A percentile compares a stretch with the other conserved stretches of the same genome.
Evolutionary conservation across 2,329 filamentous ascomycete species (phyloP).

Genomic region (Botrytis medusae): DNA sequence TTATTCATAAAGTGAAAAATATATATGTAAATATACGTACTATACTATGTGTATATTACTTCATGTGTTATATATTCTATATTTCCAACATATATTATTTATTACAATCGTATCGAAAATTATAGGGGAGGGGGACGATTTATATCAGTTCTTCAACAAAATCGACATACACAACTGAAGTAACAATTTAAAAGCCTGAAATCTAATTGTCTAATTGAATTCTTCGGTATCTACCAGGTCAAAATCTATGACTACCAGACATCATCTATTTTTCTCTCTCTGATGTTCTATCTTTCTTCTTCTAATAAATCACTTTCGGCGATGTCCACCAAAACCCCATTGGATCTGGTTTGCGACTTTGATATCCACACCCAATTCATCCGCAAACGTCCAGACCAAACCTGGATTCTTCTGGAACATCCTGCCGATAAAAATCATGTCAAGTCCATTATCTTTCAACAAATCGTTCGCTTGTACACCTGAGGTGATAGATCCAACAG

Average conservation of each 20-base stretch:
- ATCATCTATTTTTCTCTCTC: not conserved
- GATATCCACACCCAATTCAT: not conserved
- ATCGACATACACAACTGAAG: not conserved
- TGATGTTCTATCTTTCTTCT: not conserved
- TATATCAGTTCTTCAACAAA: not conserved
- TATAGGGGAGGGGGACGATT: not conserved
- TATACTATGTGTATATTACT: too few species aligned
- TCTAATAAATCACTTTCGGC: not conserved
- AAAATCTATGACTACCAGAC: not conserved
- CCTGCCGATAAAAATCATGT: not conserved
- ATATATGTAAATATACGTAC: too few species aligned
- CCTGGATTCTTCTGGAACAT: not conserved
- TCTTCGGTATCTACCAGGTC: not conserved
- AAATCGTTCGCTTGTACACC: not conserved
- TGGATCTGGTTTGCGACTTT: not conserved
- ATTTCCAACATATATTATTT: too few species aligned
- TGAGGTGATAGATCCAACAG: not conserved
- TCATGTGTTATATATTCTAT: too few species aligned
- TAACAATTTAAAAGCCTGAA: not conserved
- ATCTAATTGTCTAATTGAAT: not conserved
- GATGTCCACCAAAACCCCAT: not conserved
- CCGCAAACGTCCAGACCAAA: not conserved
- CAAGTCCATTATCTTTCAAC: not conserved
- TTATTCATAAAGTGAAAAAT: too few species aligned
- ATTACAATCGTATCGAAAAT: too few species aligned